Percentiles rank a stretch among this genome's conserved stretches.
phyloP scores from a whole-genome alignment of 768 basidiomycete genomes.

The Collybiopsis luxurians region DNA sequence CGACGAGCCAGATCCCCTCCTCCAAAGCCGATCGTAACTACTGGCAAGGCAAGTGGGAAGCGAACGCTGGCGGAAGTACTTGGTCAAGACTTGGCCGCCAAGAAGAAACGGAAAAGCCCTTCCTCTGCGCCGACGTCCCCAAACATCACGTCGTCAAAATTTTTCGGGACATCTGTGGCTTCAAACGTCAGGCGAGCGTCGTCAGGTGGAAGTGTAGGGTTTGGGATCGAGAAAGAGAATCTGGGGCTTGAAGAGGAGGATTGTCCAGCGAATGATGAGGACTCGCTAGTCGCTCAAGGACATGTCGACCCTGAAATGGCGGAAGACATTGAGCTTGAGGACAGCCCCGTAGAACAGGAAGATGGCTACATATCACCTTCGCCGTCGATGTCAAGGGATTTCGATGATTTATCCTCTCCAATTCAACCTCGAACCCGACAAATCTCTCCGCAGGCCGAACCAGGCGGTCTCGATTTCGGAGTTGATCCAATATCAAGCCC shows the following conservation, averaged over 20 bases:
- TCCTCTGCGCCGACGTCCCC: slow-evolving; percentile 11
- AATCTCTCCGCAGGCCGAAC: not conserved
- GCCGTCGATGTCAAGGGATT: slow-evolving; percentile 51
- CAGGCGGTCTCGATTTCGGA: slow-evolving; percentile 42
- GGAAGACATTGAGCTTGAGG: slow-evolving; percentile 39
- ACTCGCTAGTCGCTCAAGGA: slow-evolving; percentile 35
- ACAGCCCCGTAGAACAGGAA: slow-evolving; percentile 61
- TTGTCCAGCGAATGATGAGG: slow-evolving; percentile 7
- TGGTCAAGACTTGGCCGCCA: slow-evolving; percentile 58
- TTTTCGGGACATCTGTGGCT: slow-evolving; percentile 24
- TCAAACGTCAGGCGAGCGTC: slow-evolving; percentile 14
- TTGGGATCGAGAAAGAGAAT: slow-evolving; percentile 13
- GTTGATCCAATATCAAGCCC: slow-evolving; percentile 56
- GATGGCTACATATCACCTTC: slow-evolving; percentile 82
- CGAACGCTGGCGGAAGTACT: slow-evolving; percentile 68
- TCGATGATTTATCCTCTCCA: slow-evolving; percentile 70
- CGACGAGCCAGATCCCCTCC: slow-evolving; percentile 18
- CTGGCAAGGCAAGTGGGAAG: slow-evolving; percentile 71
- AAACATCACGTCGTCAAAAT: slow-evolving; percentile 32
- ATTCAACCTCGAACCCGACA: slow-evolving; percentile 21
- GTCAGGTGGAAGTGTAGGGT: not conserved
- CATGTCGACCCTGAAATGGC: slow-evolving; percentile 36
- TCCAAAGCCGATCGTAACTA: slow-evolving; percentile 20
- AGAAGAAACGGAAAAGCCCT: slow-evolving; percentile 37
- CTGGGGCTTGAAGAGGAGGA: slow-evolving; percentile 11